Percentiles rank a stretch among this genome's conserved stretches.
These are phyloP conservation scores for Thielaviopsis populi DNA, from an alignment of 2,329 filamentous ascomycete genomes.

Conservation along the genomic window DNA sequence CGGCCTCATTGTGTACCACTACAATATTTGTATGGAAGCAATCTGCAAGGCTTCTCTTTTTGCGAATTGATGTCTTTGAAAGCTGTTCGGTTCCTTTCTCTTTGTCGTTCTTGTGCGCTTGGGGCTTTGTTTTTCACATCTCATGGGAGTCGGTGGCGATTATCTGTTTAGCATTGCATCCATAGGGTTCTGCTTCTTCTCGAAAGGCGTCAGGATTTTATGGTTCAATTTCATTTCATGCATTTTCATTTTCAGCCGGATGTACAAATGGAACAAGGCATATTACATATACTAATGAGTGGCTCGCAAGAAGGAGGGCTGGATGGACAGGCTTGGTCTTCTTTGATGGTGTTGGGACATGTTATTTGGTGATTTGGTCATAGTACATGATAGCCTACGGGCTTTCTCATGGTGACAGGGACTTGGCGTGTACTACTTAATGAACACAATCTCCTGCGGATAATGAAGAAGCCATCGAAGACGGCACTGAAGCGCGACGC, in stretches of 20 bases:
- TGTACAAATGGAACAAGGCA: constrained; percentile 5
- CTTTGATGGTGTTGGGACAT: neutral
- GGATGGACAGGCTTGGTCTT: neutral
- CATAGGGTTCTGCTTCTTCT: constrained; percentile 15
- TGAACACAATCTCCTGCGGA: neutral
- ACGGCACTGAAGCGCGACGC: neutral
- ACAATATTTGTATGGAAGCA: neutral
- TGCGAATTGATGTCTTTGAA: neutral
- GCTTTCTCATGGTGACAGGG: neutral
- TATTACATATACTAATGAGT: neutral
- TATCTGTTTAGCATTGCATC: constrained; percentile 17
- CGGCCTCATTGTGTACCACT: neutral
- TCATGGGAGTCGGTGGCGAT: constrained; percentile 17
- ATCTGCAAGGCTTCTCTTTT: constrained; percentile 1
- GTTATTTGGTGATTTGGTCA: neutral
- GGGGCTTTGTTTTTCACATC: constrained; percentile 14
- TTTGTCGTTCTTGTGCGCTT: constrained; percentile 14
- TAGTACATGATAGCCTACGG: neutral
- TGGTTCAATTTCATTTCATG: constrained; percentile 13
- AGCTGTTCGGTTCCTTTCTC: neutral
- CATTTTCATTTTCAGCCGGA: constrained; percentile 10
- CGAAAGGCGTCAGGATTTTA: constrained; percentile 16
- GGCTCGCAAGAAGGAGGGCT: neutral
- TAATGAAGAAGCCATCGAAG: neutral
- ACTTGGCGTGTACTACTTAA: neutral